phyloP scores from a whole-genome alignment of 2,329 filamentous ascomycete genomes.

The Alternaria brassicae region DNA sequence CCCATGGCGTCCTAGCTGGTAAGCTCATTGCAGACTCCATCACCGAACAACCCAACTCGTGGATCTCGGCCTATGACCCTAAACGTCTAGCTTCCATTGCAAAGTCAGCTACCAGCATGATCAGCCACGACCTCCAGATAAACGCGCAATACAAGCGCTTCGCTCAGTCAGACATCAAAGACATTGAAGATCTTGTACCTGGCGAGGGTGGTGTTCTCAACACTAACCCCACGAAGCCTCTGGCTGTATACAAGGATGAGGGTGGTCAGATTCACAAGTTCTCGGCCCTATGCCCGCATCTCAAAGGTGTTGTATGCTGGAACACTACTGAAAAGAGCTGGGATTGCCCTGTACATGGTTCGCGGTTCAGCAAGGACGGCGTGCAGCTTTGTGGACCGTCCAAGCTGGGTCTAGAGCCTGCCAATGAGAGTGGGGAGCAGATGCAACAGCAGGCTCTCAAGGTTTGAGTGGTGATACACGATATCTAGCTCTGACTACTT shows the following conservation, averaged over 20 bases:
- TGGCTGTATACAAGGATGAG: conserved; percentile 65
- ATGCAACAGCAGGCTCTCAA: conserved; percentile 28
- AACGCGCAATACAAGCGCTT: conserved; percentile 65
- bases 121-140: conserved; percentile 62
- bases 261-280: conserved; percentile 59
- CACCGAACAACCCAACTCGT: conserved; percentile 57
- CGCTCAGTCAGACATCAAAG: conserved; percentile 60
- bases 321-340: conserved; percentile 52
- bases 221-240: conserved; percentile 53
- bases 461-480: neutral
- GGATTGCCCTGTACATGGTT: conserved; percentile 61
- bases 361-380: conserved; percentile 54
- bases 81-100: conserved; percentile 56
- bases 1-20: conserved; percentile 62
- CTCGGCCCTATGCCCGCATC: conserved; percentile 64
- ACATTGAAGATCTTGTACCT: conserved; percentile 62
- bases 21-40: conserved; percentile 63
- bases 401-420: conserved; percentile 47
- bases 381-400: conserved; percentile 52
- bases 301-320: conserved; percentile 65
- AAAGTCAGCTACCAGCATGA: conserved; percentile 56
- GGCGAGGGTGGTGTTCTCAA: conserved; percentile 63
- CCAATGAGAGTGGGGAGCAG: conserved; percentile 36
- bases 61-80: conserved; percentile 60
- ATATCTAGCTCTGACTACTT: too few species aligned